phyloP scores from a whole-genome alignment of 179 eudicot genomes.

The Nepenthes alata region DNA sequence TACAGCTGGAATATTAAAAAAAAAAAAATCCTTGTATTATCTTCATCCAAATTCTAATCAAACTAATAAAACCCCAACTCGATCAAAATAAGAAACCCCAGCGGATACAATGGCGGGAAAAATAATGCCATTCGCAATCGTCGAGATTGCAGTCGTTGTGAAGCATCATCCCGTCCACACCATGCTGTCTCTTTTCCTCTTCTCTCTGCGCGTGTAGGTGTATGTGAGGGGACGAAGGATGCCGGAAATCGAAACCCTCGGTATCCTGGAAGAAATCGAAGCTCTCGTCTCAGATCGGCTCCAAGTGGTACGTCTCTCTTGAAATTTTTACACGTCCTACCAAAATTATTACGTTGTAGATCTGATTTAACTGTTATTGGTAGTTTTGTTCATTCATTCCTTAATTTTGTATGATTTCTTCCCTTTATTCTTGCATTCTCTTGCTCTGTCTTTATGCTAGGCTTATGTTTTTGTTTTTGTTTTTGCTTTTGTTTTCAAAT shows the following conservation, averaged over 20 bases:
- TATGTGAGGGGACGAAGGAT: slow-evolving; percentile 13
- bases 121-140: neutral
- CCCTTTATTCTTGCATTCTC: neutral
- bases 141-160: too few relatives aligned
- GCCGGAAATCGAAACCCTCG: slow-evolving; percentile 63
- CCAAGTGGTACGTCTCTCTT: slow-evolving; percentile 56
- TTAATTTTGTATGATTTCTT: neutral
- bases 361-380: neutral
- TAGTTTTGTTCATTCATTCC: neutral
- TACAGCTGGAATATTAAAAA: too few relatives aligned
- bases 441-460: neutral
- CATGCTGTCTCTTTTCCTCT: too few relatives aligned
- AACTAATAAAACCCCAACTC: too few relatives aligned
- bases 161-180: too few relatives aligned
- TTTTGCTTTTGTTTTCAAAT: too few relatives aligned
- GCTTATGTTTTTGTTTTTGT: neutral
- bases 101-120: slow-evolving; percentile 16
- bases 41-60: too few relatives aligned
- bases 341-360: neutral
- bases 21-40: too few relatives aligned
- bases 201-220: too few relatives aligned
- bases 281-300: slow-evolving; percentile 68
- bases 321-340: neutral
- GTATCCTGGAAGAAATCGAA: slow-evolving; percentile 62
- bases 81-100: neutral